These are phyloP conservation scores for Dillenia turbinata DNA, from an alignment of 164 flowering plant species.

Conservation along the genomic window DNA sequence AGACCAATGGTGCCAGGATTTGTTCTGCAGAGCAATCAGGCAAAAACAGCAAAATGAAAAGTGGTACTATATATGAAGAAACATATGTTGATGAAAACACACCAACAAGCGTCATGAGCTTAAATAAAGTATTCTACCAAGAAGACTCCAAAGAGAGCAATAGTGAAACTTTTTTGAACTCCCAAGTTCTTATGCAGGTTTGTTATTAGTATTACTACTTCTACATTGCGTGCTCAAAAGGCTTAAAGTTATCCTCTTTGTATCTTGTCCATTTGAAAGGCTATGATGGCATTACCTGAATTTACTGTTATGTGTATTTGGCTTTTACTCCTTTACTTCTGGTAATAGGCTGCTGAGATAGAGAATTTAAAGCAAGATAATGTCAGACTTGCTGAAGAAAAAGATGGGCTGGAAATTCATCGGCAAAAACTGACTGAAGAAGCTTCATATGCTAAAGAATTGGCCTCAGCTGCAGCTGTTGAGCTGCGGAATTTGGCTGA, in stretches of 20 bases:
- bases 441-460: constrained; percentile 87
- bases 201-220: neutral
- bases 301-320: neutral
- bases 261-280: neutral
- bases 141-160: constrained; percentile 43
- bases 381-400: constrained; percentile 53
- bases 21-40: constrained; percentile 19
- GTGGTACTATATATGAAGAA: constrained; percentile 28
- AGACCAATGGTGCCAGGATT: constrained; percentile 4
- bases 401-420: constrained; percentile 59
- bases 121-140: constrained; percentile 38
- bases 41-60: constrained; percentile 18
- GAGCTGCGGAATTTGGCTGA: constrained; percentile 80
- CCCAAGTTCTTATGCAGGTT: constrained; percentile 59
- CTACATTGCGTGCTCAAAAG: neutral
- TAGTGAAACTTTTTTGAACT: constrained; percentile 21
- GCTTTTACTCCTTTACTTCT: neutral
- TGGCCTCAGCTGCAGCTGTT: constrained; percentile 88
- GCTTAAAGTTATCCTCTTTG: neutral
- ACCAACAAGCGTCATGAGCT: constrained; percentile 51
- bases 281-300: no score
- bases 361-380: constrained; percentile 67
- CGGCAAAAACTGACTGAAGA: constrained; percentile 71
- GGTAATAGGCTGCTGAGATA: constrained; percentile 59
- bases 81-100: constrained; percentile 36